Conservation (phyloP, 306 rosid species). For the Vigna angularis region DNA sequence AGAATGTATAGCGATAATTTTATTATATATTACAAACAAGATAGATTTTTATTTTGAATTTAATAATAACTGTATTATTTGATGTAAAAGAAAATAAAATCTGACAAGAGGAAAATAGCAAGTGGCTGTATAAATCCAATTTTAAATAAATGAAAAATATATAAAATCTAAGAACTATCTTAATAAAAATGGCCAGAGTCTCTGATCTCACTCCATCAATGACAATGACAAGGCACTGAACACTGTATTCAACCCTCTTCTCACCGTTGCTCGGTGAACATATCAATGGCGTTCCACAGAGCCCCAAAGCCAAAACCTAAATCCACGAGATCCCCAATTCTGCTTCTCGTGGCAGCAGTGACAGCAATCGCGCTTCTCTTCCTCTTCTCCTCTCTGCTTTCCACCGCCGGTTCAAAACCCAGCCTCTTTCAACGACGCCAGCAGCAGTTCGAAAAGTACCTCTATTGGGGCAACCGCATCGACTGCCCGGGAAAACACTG, state of each 20-base stretch:
- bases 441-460: conserved; percentile 50
- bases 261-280: neutral
- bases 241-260: neutral
- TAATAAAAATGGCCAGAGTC: neutral
- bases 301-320: conserved; percentile 2
- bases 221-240: neutral
- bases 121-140: too few species aligned
- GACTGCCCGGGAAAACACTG: conserved; percentile 99
- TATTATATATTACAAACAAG: too few species aligned
- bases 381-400: conserved; percentile 18
- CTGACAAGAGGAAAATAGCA: too few species aligned
- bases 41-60: too few species aligned
- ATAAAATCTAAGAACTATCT: too few species aligned
- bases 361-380: conserved; percentile 32
- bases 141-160: too few species aligned
- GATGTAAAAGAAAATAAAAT: too few species aligned
- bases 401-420: conserved; percentile 21
- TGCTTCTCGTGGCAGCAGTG: neutral
- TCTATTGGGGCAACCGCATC: conserved; percentile 86
- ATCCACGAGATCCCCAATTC: conserved; percentile 24
- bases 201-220: neutral
- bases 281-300: conserved; percentile 34
- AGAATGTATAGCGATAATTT: too few species aligned
- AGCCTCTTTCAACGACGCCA: neutral
- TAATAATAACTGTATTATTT: too few species aligned